A percentile compares a stretch with the other conserved stretches of the same genome.
These are phyloP conservation scores for Auriscalpium microsporum DNA, from an alignment of 768 basidiomycete species.

Conservation along the genomic window DNA sequence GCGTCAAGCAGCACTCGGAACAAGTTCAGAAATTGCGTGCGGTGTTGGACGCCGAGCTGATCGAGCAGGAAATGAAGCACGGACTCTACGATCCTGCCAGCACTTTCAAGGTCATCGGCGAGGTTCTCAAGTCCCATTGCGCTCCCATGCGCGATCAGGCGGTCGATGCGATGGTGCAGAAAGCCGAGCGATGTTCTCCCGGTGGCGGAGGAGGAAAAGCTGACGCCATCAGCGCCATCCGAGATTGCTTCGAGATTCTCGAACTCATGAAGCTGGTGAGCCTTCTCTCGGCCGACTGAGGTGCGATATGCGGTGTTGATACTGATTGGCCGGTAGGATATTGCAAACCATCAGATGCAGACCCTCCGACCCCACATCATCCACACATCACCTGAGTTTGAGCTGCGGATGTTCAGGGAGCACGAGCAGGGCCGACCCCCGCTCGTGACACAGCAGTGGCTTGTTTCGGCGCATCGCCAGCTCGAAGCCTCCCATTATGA, in stretches of 20 bases:
- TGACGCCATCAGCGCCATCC: constrained; percentile 65
- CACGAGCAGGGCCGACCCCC: constrained; percentile 26
- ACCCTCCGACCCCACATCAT: constrained; percentile 87
- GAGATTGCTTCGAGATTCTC: constrained; percentile 81
- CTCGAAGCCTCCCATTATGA: constrained; percentile 7
- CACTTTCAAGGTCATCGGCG: constrained; percentile 71
- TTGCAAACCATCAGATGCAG: constrained; percentile 92
- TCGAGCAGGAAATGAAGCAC: constrained; percentile 74
- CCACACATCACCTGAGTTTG: constrained; percentile 70
- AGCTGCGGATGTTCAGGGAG: constrained; percentile 67
- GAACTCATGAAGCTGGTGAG: constrained; percentile 90
- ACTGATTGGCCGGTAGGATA: constrained; percentile 51
- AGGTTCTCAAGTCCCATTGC: constrained; percentile 81
- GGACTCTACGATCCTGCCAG: constrained; percentile 71
- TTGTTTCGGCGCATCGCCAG: constrained; percentile 11
- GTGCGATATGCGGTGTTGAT: neutral
- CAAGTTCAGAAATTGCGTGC: constrained; percentile 10
- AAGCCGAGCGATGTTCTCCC: constrained; percentile 51
- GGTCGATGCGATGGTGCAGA: constrained; percentile 75
- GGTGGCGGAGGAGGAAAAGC: constrained; percentile 46
- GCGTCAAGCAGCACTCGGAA: constrained; percentile 13
- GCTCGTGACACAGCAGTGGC: constrained; percentile 16
- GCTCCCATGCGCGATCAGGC: constrained; percentile 86
- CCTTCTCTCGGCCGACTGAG: constrained; percentile 5
- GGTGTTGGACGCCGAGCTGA: constrained; percentile 67